phyloP scores from a whole-genome alignment of 2,329 filamentous ascomycete genomes.

The Paramyrothecium sp. region DNA sequence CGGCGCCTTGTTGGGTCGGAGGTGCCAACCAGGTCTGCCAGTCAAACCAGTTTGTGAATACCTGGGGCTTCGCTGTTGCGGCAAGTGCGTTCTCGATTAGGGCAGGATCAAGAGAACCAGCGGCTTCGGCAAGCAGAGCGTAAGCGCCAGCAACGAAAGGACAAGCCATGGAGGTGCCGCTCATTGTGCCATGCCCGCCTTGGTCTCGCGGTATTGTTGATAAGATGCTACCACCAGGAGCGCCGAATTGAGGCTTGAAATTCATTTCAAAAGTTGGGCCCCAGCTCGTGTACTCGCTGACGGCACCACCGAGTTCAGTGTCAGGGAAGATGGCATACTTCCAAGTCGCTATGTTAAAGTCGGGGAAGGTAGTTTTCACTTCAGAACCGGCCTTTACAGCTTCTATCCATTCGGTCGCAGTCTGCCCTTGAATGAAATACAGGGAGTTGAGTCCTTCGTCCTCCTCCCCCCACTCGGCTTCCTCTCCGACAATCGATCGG shows the following conservation, averaged over 20 bases:
- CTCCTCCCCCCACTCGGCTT: slow-evolving; percentile 16
- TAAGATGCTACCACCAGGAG: slow-evolving; percentile 39
- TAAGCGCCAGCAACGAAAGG: slow-evolving; percentile 38
- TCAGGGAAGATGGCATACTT: not conserved
- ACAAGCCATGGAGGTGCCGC: slow-evolving; percentile 47
- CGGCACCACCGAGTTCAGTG: slow-evolving; percentile 21
- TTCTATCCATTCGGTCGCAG: slow-evolving; percentile 38
- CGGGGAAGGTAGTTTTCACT: not conserved
- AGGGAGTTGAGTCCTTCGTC: slow-evolving; percentile 29
- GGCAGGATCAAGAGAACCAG: slow-evolving; percentile 40
- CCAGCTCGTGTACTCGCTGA: slow-evolving; percentile 35
- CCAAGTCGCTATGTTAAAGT: not conserved
- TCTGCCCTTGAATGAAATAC: slow-evolving; percentile 10
- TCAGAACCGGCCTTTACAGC: slow-evolving; percentile 22
- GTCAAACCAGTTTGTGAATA: slow-evolving; percentile 36
- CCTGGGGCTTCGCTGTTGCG: slow-evolving; percentile 34
- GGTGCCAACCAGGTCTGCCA: slow-evolving; percentile 39
- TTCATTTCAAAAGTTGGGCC: slow-evolving; percentile 38
- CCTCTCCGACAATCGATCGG: not conserved
- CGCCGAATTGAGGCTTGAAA: slow-evolving; percentile 36
- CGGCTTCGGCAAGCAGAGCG: slow-evolving; percentile 38
- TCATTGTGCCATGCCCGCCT: slow-evolving; percentile 36
- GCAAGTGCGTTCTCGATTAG: slow-evolving; percentile 42
- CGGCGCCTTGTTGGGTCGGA: slow-evolving; percentile 52
- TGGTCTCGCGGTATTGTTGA: slow-evolving; percentile 31